A percentile compares a stretch with the other conserved stretches of the same genome.
Conservation (phyloP, 805 yeast genomes). For the Kluyveromyces dobzhanskii region DNA sequence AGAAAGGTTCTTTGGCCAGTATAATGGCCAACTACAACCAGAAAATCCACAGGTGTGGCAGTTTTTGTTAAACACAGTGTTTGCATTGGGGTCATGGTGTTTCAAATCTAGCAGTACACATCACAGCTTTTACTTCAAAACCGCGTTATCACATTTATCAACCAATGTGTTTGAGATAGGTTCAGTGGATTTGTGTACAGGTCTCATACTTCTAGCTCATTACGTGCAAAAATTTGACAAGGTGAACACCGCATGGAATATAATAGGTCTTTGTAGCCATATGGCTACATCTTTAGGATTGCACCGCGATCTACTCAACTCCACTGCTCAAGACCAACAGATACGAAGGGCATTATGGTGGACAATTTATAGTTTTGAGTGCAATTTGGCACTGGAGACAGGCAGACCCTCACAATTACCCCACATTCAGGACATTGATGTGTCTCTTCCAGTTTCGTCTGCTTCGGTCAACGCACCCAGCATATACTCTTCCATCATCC, state of each 20-base stretch:
- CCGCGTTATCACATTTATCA: constrained; percentile 39
- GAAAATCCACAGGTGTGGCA: constrained; percentile 41
- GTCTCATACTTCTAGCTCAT: constrained; percentile 46
- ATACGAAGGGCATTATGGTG: constrained; percentile 60
- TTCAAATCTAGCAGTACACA: constrained; percentile 42
- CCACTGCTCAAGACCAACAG: constrained; percentile 28
- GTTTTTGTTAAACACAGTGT: constrained; percentile 44
- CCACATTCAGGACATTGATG: constrained; percentile 36
- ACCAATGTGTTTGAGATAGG: constrained; percentile 51
- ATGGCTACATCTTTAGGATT: constrained; percentile 63
- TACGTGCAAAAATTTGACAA: constrained; percentile 58
- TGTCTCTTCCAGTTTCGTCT: constrained; percentile 42
- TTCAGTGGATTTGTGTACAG: constrained; percentile 44
- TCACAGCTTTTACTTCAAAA: constrained; percentile 48
- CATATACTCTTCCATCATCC: constrained; percentile 48
- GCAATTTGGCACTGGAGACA: constrained; percentile 54
- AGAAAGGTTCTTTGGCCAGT: constrained; percentile 41
- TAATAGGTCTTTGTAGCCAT: constrained; percentile 52
- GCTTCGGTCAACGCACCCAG: constrained; percentile 39
- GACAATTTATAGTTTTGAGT: constrained; percentile 56
- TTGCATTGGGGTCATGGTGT: constrained; percentile 68
- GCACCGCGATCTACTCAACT: constrained; percentile 37
- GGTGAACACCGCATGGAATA: constrained; percentile 64
- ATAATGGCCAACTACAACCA: constrained; percentile 33
- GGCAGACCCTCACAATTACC: constrained; percentile 58